Evolutionary conservation across 129 eudicot species (phyloP), one percentile per base, ranked within the genome.

Genomic region (Tagetes erecta): DNA sequence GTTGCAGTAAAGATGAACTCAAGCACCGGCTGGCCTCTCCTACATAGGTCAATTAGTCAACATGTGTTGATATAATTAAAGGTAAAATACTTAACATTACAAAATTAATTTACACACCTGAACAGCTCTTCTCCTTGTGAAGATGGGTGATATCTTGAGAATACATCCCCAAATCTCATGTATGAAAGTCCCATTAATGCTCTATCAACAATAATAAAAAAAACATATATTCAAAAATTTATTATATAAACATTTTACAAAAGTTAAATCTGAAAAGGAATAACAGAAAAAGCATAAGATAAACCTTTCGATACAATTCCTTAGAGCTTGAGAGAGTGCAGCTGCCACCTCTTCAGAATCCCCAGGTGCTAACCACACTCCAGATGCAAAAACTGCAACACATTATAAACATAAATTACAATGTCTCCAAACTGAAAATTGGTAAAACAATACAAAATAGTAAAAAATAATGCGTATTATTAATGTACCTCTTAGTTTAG

Each of bases 301-400:
- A 44, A 77, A 94, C 99, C 99, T 94, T 85, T 94, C 99, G 35
- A 94, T 76, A 79, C 96, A 84, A 72, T 94, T 94, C 85, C 89
- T 80, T 67, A 94, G 74, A 51, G 99, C 99, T 87, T 91, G 99
- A 36, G 97, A 94, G 41, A 94, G 78, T 68, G 99, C 97, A 80
- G 88, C 82, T 13, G 99, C 89, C 80, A 94, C 93, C 81, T 94
- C 99, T 84, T 94, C 99, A 5, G 99, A 94, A 78, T 94, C 99
- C 68, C 99, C 97, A 47, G 97, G 97, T 67, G 97, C 91, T 71
- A 94, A 79, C 97, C 97, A 94, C 47, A 94, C 84, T 72, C 99
- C 98, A 79, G 97, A 94, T 70, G 96, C 92, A 74, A 94, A 89
- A 80, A 81, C 99, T 94, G 31, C 68, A 65, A 69, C 51, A 76